phyloP scores from a whole-genome alignment of 768 basidiomycete species.

The Collybia nuda region DNA sequence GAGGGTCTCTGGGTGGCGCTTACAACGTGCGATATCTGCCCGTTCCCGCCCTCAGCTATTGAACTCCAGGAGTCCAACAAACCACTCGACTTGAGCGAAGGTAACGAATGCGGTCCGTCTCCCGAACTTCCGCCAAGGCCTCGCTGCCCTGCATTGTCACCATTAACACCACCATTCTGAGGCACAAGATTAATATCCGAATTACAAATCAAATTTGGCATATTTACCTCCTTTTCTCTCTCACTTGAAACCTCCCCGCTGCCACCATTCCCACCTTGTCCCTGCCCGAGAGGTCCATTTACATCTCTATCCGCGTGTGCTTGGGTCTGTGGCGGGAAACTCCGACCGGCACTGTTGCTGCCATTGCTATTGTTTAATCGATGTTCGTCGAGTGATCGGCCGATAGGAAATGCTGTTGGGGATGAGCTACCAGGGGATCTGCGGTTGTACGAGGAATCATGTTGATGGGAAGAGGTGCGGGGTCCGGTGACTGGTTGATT shows the following conservation, averaged over 20 bases:
- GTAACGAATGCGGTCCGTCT: conserved; percentile 48
- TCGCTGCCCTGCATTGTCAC: conserved; percentile 15
- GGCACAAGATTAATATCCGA: conserved; percentile 10
- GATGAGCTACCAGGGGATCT: conserved; percentile 24
- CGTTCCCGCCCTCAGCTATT: conserved; percentile 15
- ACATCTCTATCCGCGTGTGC: conserved; percentile 12
- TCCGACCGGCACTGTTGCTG: conserved; percentile 4
- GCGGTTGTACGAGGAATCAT: conserved; percentile 22
- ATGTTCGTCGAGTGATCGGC: conserved; percentile 34
- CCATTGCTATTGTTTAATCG: conserved; percentile 24
- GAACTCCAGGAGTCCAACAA: conserved; percentile 59
- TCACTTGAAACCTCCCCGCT: conserved; percentile 20
- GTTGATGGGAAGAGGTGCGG: conserved; percentile 28
- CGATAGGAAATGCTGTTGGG: conserved; percentile 27
- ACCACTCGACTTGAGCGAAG: conserved; percentile 75
- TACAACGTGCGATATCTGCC: conserved; percentile 12
- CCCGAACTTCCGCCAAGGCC: conserved; percentile 16
- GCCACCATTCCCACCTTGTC: conserved; percentile 20
- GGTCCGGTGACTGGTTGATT: conserved; percentile 20
- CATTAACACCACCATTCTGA: conserved; percentile 9
- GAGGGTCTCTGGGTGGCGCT: conserved; percentile 18
- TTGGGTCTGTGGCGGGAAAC: conserved; percentile 3
- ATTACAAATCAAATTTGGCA: conserved; percentile 12
- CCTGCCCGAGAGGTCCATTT: conserved; percentile 16
- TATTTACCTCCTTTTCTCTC: conserved; percentile 18